These are phyloP conservation scores for Galerina sulciceps DNA, from an alignment of 768 basidiomycete species.

Conservation along the genomic window DNA sequence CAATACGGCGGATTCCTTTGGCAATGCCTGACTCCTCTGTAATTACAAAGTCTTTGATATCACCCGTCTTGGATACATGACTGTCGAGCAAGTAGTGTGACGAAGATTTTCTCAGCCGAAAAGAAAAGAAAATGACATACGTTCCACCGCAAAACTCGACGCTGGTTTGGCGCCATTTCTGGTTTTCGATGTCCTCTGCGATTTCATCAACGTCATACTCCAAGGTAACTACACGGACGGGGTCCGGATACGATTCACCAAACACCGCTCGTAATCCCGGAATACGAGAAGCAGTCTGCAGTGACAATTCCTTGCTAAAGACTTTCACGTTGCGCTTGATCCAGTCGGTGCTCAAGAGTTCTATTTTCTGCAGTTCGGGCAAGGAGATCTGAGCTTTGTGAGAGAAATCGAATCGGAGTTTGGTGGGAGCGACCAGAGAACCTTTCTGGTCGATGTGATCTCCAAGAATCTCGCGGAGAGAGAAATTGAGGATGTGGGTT, in stretches of 20 bases:
- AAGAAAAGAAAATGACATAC: constrained; percentile 49
- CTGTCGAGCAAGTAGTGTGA: constrained; percentile 38
- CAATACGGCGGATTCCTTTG: constrained; percentile 94
- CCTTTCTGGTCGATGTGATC: constrained; percentile 99
- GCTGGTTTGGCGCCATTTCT: constrained; percentile 89
- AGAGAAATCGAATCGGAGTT: constrained; percentile 98
- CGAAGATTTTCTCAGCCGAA: not conserved
- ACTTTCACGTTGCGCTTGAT: constrained; percentile 89
- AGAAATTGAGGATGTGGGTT: constrained; percentile 97
- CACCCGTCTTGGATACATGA: constrained; percentile 94
- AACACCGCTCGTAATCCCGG: constrained; percentile 97
- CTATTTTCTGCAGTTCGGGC: constrained; percentile 81
- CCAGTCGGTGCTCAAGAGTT: constrained; percentile 85
- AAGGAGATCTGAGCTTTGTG: constrained; percentile 88
- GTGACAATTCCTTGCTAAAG: constrained; percentile 82
- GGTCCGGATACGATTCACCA: constrained; percentile 97
- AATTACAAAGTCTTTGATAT: constrained; percentile 96
- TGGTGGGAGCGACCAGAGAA: constrained; percentile 93
- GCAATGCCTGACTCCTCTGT: constrained; percentile 97
- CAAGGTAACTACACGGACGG: constrained; percentile 92
- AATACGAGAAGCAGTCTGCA: constrained; percentile 81
- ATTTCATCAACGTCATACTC: constrained; percentile 91
- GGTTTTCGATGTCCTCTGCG: constrained; percentile 80
- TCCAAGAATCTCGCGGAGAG: constrained; percentile 90
- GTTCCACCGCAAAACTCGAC: constrained; percentile 99